These are phyloP conservation scores for Pseudogymnoascus sp. DNA, from an alignment of 2,329 filamentous ascomycete genomes.

Conservation along the genomic window DNA sequence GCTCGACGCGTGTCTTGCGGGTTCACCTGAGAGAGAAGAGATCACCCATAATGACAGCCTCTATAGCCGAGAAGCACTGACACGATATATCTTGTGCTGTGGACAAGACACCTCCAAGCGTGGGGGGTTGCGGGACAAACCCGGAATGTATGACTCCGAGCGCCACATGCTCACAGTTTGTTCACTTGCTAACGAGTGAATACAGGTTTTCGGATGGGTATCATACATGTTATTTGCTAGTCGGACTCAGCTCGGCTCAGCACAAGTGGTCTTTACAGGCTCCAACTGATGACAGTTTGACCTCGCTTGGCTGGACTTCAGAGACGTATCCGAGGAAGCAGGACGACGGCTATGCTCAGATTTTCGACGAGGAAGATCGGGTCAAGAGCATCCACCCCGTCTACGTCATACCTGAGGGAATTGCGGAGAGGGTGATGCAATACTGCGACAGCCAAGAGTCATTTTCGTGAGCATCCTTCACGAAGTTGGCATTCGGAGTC, in stretches of 20 bases:
- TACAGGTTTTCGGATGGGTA: slow-evolving; percentile 72
- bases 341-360: slow-evolving; percentile 42
- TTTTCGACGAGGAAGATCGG: slow-evolving; percentile 64
- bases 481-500: background rate
- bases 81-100: slow-evolving; percentile 82
- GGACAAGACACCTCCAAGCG: slow-evolving; percentile 65
- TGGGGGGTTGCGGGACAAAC: slow-evolving; percentile 89
- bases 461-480: slow-evolving; percentile 16
- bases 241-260: slow-evolving; percentile 75
- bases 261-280: slow-evolving; percentile 49
- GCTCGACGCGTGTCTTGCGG: slow-evolving; percentile 68
- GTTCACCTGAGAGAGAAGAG: slow-evolving; percentile 11
- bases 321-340: slow-evolving; percentile 31
- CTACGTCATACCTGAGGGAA: slow-evolving; percentile 68
- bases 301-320: slow-evolving; percentile 32
- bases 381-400: slow-evolving; percentile 71
- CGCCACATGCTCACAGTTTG: slow-evolving; percentile 7
- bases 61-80: slow-evolving; percentile 77
- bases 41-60: slow-evolving; percentile 37
- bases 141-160: slow-evolving; percentile 56
- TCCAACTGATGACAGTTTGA: slow-evolving; percentile 19
- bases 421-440: slow-evolving; percentile 22
- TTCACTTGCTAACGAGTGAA: slow-evolving; percentile 7
- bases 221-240: slow-evolving; percentile 86
- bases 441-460: slow-evolving; percentile 25